Evolutionary conservation across 306 rosid species (phyloP), one percentile per base, ranked within the genome.

Genomic region (Quercus rubra): DNA sequence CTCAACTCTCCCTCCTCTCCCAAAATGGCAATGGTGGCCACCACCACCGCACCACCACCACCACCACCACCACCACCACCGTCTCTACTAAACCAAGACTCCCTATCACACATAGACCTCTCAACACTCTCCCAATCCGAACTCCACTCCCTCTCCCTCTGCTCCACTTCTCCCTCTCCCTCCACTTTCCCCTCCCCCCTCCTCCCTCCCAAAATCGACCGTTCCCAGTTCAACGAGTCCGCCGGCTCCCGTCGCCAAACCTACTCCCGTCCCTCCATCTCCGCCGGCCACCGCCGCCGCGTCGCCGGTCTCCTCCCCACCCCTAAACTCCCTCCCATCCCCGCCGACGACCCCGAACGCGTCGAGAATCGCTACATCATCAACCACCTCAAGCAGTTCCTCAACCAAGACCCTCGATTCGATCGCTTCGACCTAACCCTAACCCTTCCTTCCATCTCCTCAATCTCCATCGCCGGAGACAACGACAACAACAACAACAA

Each of bases 221-320:
- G 87, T 2, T 56, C 94, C 1, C 52, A 78, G 61, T 93, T 93
- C 87, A 91, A 93, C 77, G 93, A 93, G 79, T 91, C 94, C 79
- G 88, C 93, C 3, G 97, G 98, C 0, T 84, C 98, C 25, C 93
- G 89, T 71, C 97, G 97, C 9, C 98, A 93, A 82, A 90, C 97
- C 58, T 93, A 88, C 84, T 90, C 94, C 12, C 80, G 90, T 3
- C 86, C 87, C 20, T 87, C 87, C 31, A 64, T 90, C 18, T 80
- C 89, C 27, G 70, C 78, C 19, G 77, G 78, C 59, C 96, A 85
- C 81, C 93, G 93, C 13, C 92, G 92, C 38, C 90, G 92, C 18
- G 77, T 88, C 4, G 85, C 88, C 3, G 91, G 90, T 0, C 87
- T 87, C 12, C 87, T 82, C 4, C 89, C 91, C 1, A 12, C 91